Evolutionary conservation across 192 early-diverging fungal species (phyloP), one percentile per base, ranked within the genome.

Genomic region (Geranomyces michiganensis): DNA sequence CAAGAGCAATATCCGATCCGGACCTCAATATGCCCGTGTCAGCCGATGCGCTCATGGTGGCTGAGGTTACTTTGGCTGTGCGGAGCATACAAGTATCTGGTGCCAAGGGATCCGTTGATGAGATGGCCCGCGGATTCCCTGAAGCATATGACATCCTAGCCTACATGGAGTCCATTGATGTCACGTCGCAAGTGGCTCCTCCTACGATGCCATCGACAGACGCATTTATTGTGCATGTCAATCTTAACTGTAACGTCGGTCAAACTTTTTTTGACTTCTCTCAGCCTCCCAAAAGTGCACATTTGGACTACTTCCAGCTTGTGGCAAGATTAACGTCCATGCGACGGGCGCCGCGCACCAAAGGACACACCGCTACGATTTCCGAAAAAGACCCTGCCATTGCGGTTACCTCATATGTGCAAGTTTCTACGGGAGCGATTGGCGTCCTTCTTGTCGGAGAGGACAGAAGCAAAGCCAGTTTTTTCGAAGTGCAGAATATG

Each of bases 261-360:
- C 41, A 49, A 19, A 53, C 51, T 9, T 32, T 47, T 6, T 10
- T 49, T 14, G 70, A 72, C 36, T 60, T 72, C 36, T 72, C 70
- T n/a, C 59, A 43, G 12, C 56, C 64, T 9, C 62, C 61, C 13
- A 31, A 44, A 30, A 47, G 48, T 30, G 61, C 49, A 21, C 32
- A 26, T 17, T 5, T 72, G 15, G 70, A 72, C 24, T 72, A 72
- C 53, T 72, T 72, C 61, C 22, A 29, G 7, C 48, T 72, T n/a
- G 36, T 48, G 61, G 70, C 61, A 12, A 12, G 33, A 30, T 7
- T 72, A 19, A 64, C 44, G 22, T 62, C 70, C n/a, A 5, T 64
- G 59, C 46, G 49, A 53, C 30, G 21, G 5, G 4, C 26, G 32
- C 32, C 65, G 22, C 56, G 21, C 19, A 3, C 36, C 5, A 51